Percentiles rank a stretch among this genome's conserved stretches.
Conservation (phyloP, 306 rosid genomes). For the Datisca glomerata region DNA sequence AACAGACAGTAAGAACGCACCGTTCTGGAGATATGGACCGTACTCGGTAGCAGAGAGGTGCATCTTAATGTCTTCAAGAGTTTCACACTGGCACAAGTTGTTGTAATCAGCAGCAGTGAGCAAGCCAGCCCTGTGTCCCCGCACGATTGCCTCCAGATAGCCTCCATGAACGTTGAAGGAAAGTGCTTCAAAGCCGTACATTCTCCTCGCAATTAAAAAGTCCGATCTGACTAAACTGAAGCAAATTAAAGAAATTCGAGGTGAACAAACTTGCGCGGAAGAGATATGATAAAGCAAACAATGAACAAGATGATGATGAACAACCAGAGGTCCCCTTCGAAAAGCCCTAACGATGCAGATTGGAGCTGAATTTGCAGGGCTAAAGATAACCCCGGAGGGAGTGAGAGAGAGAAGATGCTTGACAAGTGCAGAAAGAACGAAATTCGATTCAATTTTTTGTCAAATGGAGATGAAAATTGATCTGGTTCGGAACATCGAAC, state of each 20-base stretch:
- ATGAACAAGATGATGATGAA: background rate
- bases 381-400: background rate
- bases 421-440: too few relatives aligned
- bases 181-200: constrained; percentile 95
- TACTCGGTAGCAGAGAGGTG: constrained; percentile 98
- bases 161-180: constrained; percentile 95
- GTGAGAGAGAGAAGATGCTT: background rate
- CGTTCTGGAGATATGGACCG: constrained; percentile 93
- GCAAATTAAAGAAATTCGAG: background rate
- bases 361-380: background rate
- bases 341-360: background rate
- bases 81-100: constrained; percentile 94
- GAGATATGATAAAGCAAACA: background rate
- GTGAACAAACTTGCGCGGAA: background rate
- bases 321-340: background rate
- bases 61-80: constrained; percentile 97
- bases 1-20: constrained; percentile 26
- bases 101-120: constrained; percentile 87
- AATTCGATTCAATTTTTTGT: too few relatives aligned
- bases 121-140: constrained; percentile 83
- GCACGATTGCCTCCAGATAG: constrained; percentile 89
- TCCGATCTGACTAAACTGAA: background rate
- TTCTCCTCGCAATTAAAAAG: constrained; percentile 10
- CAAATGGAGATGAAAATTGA: too few relatives aligned
- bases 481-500: too few relatives aligned